phyloP scores from a whole-genome alignment of 306 rosid genomes.

The Albizia julibrissin region DNA sequence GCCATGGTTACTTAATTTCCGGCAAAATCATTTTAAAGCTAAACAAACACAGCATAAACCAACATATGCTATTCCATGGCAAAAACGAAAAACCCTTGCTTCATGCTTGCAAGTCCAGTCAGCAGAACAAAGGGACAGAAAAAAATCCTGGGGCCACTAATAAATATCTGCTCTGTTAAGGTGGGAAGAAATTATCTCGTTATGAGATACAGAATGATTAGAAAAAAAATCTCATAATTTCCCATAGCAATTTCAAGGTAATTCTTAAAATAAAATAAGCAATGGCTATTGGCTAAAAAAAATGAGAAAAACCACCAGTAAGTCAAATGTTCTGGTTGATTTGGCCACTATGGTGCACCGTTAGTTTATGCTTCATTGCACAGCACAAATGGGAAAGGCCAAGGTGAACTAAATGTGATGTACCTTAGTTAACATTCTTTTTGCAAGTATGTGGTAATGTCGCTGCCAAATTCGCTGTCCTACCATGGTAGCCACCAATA shows the following conservation, averaged over 20 bases:
- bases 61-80: slow-evolving; percentile 1
- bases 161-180: background rate
- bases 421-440: slow-evolving; percentile 97
- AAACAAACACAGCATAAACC: slow-evolving; percentile 23
- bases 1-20: slow-evolving; percentile 6
- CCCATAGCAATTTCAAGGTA: background rate
- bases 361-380: slow-evolving; percentile 12
- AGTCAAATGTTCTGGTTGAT: slow-evolving; percentile 6
- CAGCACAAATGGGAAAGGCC: slow-evolving; percentile 23
- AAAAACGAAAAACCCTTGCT: background rate
- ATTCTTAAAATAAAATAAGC: background rate
- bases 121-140: slow-evolving; percentile 17
- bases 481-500: slow-evolving; percentile 98
- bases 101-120: slow-evolving; percentile 18
- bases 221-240: background rate
- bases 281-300: background rate
- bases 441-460: slow-evolving; percentile 96
- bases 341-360: slow-evolving; percentile 14
- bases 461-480: slow-evolving; percentile 99
- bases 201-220: slow-evolving; percentile 12
- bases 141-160: background rate
- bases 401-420: slow-evolving; percentile 40
- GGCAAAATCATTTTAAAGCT: slow-evolving; percentile 5
- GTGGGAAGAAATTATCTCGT: background rate
- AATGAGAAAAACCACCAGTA: background rate